Evolutionary conservation across 768 basidiomycete genomes (phyloP).

Genomic region (Hygrophoropsis aurantiaca): DNA sequence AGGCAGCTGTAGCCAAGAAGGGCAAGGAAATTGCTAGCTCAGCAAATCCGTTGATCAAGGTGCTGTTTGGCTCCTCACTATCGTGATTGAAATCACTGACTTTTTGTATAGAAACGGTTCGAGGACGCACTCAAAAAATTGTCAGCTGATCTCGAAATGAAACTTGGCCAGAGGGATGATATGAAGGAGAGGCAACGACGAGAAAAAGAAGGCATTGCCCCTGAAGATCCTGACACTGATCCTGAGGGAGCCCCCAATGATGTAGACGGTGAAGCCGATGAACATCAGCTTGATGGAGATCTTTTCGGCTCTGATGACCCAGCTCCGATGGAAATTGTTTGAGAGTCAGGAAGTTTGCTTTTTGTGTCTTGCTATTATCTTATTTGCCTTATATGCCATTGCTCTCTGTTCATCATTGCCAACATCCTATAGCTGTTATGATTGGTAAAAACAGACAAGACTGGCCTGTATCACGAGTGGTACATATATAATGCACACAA

Average conservation of each 20-base stretch:
- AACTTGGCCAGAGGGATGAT: slow-evolving; percentile 75
- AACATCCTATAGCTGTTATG: slow-evolving; percentile 7
- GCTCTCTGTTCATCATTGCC: neutral
- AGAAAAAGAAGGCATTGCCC: slow-evolving; percentile 62
- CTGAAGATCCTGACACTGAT: slow-evolving; percentile 40
- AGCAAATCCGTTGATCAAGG: slow-evolving; percentile 85
- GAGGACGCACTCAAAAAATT: slow-evolving; percentile 91
- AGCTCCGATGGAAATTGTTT: slow-evolving; percentile 33
- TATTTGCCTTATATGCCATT: neutral
- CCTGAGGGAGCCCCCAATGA: slow-evolving; percentile 39
- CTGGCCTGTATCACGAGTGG: slow-evolving; percentile 75
- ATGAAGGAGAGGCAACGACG: slow-evolving; percentile 73
- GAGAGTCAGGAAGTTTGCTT: slow-evolving; percentile 2
- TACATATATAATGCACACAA: slow-evolving; percentile 75
- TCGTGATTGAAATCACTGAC: neutral
- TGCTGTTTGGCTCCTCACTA: slow-evolving; percentile 23
- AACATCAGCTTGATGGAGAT: slow-evolving; percentile 24
- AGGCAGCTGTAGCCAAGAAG: slow-evolving; percentile 87
- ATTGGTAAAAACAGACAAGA: slow-evolving; percentile 48
- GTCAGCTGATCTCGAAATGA: slow-evolving; percentile 82
- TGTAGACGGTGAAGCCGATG: slow-evolving; percentile 26
- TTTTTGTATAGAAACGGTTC: slow-evolving; percentile 71
- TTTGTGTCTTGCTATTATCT: neutral
- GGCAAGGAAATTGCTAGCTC: slow-evolving; percentile 78
- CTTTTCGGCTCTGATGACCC: slow-evolving; percentile 51